Evolutionary conservation across 805 yeast genomes (phyloP), one percentile per base, ranked within the genome.

Genomic region (Cyberlindnera veronae): DNA sequence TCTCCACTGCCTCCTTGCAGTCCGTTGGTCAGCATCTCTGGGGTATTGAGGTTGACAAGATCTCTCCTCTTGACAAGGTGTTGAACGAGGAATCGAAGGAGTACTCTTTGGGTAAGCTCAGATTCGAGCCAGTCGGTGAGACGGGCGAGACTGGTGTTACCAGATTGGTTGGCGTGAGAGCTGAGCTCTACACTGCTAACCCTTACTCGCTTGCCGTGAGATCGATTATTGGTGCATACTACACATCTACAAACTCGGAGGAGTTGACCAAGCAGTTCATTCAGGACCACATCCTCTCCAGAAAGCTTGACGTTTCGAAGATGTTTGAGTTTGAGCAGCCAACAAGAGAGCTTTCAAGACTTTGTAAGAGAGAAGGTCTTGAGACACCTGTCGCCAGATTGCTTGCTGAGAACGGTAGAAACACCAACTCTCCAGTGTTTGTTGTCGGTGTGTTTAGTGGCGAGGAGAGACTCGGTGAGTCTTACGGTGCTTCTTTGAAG

Each of bases 371-470:
- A 48, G 84, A 90, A 58, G 76, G 77, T 12, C 70, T 91, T 49
- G 75, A 74, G 36, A 74, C 77, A 16, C 96, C 97, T 21, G 74
- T 84, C 5, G 81, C 89, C 34, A 79, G 95, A 58, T 72, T 93
- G 44, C 68, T 93, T 41, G 90, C 95, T 24, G 99, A 93, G 65
- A 84, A 96, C 21, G 99, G 99, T 62, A 77, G 99, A 64, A 69
- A 72, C 54, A 79, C 96, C 3, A 74, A 77, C 43, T 79, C 84
- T 34, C 95, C 99, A 18, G 82, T 89, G 28, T 93, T 77, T 53
- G 84, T 91, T 12, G 95, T 91, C 24, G 98, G 96, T 36, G 93
- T 87, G 2, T 93, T 89, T 62, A 72, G 84, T 42, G 98, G 96
- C 26, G 71, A 72, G 12, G 78, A 79, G 48, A 81, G 87, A 63